Conservation (phyloP, 805 yeast genomes). For the Candida suzukii region DNA sequence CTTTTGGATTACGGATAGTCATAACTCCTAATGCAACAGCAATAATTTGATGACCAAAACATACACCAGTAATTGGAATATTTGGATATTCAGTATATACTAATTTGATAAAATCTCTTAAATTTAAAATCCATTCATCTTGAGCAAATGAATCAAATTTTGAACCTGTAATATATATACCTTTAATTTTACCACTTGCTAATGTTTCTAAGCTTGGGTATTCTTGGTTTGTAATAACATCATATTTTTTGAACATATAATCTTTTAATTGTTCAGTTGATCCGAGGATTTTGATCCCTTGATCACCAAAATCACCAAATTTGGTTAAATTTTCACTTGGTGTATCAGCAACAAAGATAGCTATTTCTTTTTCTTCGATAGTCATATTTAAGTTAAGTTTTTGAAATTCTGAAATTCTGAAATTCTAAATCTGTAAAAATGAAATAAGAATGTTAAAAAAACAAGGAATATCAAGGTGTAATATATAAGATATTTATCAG, state of each 20-base stretch:
- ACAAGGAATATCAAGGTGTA: no score
- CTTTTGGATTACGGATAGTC: conserved; percentile 50
- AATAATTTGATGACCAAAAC: conserved; percentile 85
- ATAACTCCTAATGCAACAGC: conserved; percentile 57
- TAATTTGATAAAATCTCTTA: conserved; percentile 28
- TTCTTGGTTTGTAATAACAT: conserved; percentile 23
- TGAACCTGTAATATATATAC: conserved; percentile 49
- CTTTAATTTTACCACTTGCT: conserved; percentile 23
- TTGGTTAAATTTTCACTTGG: conserved; percentile 20
- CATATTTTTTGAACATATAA: conserved; percentile 27
- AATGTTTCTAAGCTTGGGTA: conserved; percentile 19
- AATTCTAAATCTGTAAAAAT: no score
- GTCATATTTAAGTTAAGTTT: no score
- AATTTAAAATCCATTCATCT: conserved; percentile 33
- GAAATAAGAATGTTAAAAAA: no score
- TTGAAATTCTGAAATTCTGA: no score
- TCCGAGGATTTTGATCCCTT: conserved; percentile 28
- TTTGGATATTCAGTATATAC: conserved; percentile 9
- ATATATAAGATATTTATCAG: no score
- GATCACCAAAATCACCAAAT: conserved; percentile 52
- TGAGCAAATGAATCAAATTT: conserved; percentile 37
- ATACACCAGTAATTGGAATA: conserved; percentile 60
- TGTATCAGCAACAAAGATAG: conserved; percentile 34
- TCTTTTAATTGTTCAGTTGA: conserved; percentile 8
- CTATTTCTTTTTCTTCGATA: conserved; percentile 21